These are phyloP conservation scores for Septoria petroselini DNA, from an alignment of 2,329 filamentous ascomycete species.

Conservation along the genomic window DNA sequence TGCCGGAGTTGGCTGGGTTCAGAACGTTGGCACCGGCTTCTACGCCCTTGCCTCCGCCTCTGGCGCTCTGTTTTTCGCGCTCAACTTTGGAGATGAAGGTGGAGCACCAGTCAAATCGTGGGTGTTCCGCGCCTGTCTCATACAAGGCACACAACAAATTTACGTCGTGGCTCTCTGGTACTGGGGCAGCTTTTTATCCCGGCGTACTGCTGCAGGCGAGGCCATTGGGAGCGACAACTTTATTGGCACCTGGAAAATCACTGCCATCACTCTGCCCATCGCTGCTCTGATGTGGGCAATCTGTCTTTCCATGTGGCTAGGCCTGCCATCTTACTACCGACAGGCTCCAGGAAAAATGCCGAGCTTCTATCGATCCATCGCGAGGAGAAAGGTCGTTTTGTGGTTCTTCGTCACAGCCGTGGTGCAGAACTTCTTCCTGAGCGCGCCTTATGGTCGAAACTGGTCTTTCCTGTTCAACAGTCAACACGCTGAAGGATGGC, in stretches of 20 bases:
- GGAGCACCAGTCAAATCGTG: constrained; percentile 59
- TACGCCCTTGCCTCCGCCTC: constrained; percentile 61
- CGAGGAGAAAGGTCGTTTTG: constrained; percentile 59
- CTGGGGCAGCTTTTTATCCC: constrained; percentile 58
- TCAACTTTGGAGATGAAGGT: constrained; percentile 54
- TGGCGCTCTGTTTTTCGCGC: constrained; percentile 62
- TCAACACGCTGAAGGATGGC: constrained; percentile 54
- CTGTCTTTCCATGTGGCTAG: constrained; percentile 54
- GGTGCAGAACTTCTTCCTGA: constrained; percentile 64
- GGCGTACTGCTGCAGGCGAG: constrained; percentile 42
- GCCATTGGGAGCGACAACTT: constrained; percentile 35
- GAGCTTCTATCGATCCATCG: constrained; percentile 60
- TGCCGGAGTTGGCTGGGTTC: constrained; percentile 50
- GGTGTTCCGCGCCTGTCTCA: constrained; percentile 61
- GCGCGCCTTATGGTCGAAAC: constrained; percentile 62
- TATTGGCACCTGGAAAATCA: constrained; percentile 28
- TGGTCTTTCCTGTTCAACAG: constrained; percentile 62
- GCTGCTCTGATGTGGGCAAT: constrained; percentile 54
- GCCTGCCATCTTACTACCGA: constrained; percentile 63
- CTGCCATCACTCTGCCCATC: constrained; percentile 56
- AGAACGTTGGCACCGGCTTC: constrained; percentile 58
- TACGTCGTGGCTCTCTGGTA: constrained; percentile 65
- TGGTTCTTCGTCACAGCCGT: constrained; percentile 64
- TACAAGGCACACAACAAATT: constrained; percentile 63
- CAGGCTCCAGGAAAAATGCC: constrained; percentile 60